Conservation (phyloP, 176 grass and related monocot genomes). For the Echinochloa phyllopogon region DNA sequence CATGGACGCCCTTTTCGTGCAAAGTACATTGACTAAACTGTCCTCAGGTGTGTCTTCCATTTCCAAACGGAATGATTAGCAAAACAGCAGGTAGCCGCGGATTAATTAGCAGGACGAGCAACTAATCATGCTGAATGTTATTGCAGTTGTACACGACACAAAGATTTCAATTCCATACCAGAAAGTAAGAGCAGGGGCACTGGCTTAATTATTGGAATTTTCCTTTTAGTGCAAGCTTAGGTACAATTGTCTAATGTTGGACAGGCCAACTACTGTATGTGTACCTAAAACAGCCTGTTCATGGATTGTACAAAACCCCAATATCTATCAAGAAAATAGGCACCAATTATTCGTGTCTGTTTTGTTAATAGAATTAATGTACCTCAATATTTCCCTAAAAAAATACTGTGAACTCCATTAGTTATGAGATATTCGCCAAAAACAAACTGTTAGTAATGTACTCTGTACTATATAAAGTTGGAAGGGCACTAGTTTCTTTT, state of each 20-base stretch:
- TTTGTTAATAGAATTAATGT: background rate
- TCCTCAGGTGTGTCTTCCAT: background rate
- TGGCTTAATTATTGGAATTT: slow-evolving; percentile 23
- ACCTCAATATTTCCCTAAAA: background rate
- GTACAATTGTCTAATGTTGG: slow-evolving; percentile 43
- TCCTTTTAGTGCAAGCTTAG: background rate
- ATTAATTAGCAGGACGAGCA: background rate
- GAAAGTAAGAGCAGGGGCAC: slow-evolving; percentile 24
- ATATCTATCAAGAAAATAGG: too few relatives aligned
- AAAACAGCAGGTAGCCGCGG: background rate
- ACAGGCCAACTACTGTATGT: slow-evolving; percentile 8
- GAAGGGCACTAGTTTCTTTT: too few relatives aligned
- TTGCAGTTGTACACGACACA: background rate
- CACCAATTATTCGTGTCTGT: too few relatives aligned
- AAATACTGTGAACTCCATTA: too few relatives aligned
- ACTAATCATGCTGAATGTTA: slow-evolving; percentile 20
- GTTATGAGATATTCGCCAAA: too few relatives aligned
- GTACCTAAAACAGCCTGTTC: slow-evolving; percentile 49
- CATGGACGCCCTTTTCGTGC: slow-evolving; percentile 6
- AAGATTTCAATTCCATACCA: slow-evolving; percentile 10
- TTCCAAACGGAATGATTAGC: background rate
- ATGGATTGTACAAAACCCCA: background rate
- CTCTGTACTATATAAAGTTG: too few relatives aligned
- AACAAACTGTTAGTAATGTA: too few relatives aligned
- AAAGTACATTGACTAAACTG: slow-evolving; percentile 43